phyloP scores from a whole-genome alignment of 1,139 yeast species.

The Kazachstania sp. region DNA sequence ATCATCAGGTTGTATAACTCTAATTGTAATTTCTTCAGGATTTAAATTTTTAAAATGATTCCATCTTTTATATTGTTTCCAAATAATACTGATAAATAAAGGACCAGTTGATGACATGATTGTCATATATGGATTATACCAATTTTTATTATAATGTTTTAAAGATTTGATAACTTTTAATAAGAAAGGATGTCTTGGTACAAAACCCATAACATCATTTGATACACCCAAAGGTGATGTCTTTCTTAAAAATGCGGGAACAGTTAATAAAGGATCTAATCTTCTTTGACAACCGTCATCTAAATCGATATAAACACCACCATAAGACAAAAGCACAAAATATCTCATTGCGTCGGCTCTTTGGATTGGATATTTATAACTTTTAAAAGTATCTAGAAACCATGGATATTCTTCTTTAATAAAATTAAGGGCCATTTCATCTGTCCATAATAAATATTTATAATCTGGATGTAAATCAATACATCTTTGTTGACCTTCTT shows the following conservation, averaged over 20 bases:
- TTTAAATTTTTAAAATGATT: constrained; percentile 42
- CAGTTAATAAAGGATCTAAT: constrained; percentile 70
- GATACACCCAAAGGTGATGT: constrained; percentile 88
- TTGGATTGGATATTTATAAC: constrained; percentile 72
- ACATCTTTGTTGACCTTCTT: constrained; percentile 66
- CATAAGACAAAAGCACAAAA: constrained; percentile 71
- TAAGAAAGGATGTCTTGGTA: constrained; percentile 82
- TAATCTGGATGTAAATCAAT: constrained; percentile 77
- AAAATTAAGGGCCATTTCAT: constrained; percentile 69
- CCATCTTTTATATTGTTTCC: constrained; percentile 85
- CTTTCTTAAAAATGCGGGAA: constrained; percentile 79
- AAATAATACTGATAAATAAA: constrained; percentile 69
- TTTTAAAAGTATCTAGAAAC: constrained; percentile 74
- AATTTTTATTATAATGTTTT: constrained; percentile 54
- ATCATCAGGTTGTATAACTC: constrained; percentile 63
- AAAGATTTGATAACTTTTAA: constrained; percentile 58
- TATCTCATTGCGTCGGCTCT: constrained; percentile 89
- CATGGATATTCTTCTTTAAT: constrained; percentile 73
- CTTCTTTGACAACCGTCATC: constrained; percentile 80
- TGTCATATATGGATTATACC: constrained; percentile 83
- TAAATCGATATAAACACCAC: constrained; percentile 83
- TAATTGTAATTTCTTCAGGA: constrained; percentile 33
- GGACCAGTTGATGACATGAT: constrained; percentile 97
- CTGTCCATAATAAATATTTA: constrained; percentile 86
- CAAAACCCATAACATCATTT: constrained; percentile 87